Evolutionary conservation across 179 eudicot species (phyloP), one percentile per base, ranked within the genome.

Genomic region (Kewa caespitosa): DNA sequence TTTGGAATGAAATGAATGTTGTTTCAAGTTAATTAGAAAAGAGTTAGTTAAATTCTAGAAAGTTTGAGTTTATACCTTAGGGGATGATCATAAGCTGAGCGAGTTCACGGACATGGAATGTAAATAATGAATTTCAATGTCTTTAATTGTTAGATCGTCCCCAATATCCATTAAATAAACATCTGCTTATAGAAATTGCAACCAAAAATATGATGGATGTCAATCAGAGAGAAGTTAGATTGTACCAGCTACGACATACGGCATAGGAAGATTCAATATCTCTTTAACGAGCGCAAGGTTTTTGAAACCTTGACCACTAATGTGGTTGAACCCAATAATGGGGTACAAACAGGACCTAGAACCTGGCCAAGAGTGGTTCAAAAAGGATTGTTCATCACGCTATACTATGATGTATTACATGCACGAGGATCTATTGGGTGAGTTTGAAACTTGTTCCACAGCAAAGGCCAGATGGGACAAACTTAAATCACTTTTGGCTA

Each of bases 341-440:
- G 4, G 3, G 63, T 46, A 46, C 20, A 25, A 59, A 31, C 5
- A 30, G 63, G 63, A 59, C 13, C 2, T 59, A 22, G 63, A 28
- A 23, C 20, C 32, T 2, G 23, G 27, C 33, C 32, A 59, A 59
- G 25, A 34, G 5, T 64, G 38, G 41, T 23, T 9, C 69, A 33
- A 64, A 13, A 59, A 64, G 69, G 69, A 64, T 34, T 20, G 27
- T 15, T 6, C n/a, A 6, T 30, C 50, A 67, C n/a, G 70, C 33
- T 67, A 23, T 67, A 67, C 33, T 39, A 67, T 67, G 70, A 12
- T 38, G 50, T 67, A 67, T 25, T 67, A 22, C 50, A 37, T 39
- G 70, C 50, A 67, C 23, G 46, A 39, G 9, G 70, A 67, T 67
- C 50, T 67, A 23, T 38, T 67, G 22, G 46, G 70, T 2, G 70